Percentiles rank a stretch among this genome's conserved stretches.
Conservation (phyloP, 306 rosid genomes). For the Cicer judaicum region DNA sequence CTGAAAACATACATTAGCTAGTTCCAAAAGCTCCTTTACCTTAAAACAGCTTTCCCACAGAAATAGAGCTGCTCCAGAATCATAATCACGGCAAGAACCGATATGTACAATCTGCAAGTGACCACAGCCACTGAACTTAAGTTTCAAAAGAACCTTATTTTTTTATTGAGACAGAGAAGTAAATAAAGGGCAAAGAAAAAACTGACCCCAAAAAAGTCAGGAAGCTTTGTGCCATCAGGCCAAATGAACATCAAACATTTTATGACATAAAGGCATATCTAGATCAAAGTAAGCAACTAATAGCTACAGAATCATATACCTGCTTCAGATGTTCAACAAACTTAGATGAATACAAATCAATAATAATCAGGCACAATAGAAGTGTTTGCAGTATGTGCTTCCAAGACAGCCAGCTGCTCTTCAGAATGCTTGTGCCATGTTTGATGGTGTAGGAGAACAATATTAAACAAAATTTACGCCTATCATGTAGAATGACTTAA, state of each 20-base stretch:
- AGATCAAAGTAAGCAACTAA: not conserved
- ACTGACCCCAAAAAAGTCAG: slow-evolving; percentile 24
- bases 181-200: slow-evolving; percentile 27
- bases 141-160: not conserved
- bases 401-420: slow-evolving; percentile 16
- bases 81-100: slow-evolving; percentile 6
- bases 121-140: slow-evolving; percentile 35
- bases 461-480: slow-evolving; percentile 25
- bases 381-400: slow-evolving; percentile 14
- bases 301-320: slow-evolving; percentile 31
- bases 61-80: slow-evolving; percentile 9
- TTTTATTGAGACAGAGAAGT: not conserved
- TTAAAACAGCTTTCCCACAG: slow-evolving; percentile 25
- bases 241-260: slow-evolving; percentile 16
- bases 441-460: not conserved
- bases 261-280: not conserved
- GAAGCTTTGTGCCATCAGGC: slow-evolving; percentile 19
- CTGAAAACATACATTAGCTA: slow-evolving; percentile 14
- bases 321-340: slow-evolving; percentile 23
- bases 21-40: slow-evolving; percentile 26
- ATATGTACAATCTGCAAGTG: slow-evolving; percentile 37
- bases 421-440: slow-evolving; percentile 26
- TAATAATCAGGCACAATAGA: not conserved
- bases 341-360: not conserved
- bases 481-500: slow-evolving; percentile 17